A percentile compares a stretch with the other conserved stretches of the same genome.
These are phyloP conservation scores for Aphanomyces invadans DNA, from an alignment of 352 stramenopile species.

Conservation along the genomic window DNA sequence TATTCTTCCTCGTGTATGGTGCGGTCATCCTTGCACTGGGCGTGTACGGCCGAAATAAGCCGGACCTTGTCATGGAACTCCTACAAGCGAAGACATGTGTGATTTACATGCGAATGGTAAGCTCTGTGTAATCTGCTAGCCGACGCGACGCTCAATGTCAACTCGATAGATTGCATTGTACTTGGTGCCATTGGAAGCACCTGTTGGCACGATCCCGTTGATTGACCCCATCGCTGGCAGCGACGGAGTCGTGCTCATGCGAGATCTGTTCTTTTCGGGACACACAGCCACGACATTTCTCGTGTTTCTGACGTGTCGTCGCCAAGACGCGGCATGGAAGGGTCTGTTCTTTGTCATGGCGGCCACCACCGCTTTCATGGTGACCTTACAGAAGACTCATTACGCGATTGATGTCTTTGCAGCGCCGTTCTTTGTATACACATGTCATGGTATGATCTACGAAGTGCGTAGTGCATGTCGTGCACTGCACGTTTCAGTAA, in stretches of 20 bases:
- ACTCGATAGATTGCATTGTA: constrained; percentile 28
- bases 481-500: neutral
- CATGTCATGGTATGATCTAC: constrained; percentile 29
- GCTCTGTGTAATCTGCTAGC: neutral
- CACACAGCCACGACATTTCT: constrained; percentile 34
- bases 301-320: constrained; percentile 29
- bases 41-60: constrained; percentile 32
- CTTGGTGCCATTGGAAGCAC: constrained; percentile 32
- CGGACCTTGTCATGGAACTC: constrained; percentile 33
- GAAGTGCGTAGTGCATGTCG: constrained; percentile 3
- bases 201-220: constrained; percentile 29
- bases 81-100: constrained; percentile 31
- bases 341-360: constrained; percentile 26
- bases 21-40: constrained; percentile 24
- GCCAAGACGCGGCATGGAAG: constrained; percentile 30
- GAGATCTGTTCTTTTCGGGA: constrained; percentile 37
- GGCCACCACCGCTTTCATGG: constrained; percentile 28
- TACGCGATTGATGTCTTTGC: constrained; percentile 37
- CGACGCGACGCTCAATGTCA: no score
- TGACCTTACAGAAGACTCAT: constrained; percentile 34
- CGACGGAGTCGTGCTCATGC: constrained; percentile 30
- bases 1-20: constrained; percentile 34
- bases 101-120: constrained; percentile 35
- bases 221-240: constrained; percentile 30
- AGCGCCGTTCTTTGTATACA: constrained; percentile 35